Evolutionary conservation across 2,329 filamentous ascomycete genomes (phyloP).

Genomic region (Paraphaeosphaeria sporulosa): DNA sequence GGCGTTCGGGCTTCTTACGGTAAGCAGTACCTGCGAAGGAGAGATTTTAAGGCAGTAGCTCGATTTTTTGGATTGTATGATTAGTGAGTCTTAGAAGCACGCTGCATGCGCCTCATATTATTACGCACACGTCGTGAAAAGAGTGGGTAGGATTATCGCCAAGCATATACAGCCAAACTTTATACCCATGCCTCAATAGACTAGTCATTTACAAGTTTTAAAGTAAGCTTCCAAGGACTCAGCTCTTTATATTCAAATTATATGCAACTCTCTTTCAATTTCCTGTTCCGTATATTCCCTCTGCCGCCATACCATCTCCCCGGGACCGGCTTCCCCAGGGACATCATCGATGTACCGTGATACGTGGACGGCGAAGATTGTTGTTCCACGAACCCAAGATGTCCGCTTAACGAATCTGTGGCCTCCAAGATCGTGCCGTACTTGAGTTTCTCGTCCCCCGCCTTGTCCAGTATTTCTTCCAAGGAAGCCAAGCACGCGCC

Average conservation of each 20-base stretch:
- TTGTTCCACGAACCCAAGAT: neutral
- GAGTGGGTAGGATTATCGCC: neutral
- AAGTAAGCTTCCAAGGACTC: neutral
- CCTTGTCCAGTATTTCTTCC: constrained; percentile 13
- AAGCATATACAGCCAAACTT: neutral
- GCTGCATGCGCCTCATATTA: neutral
- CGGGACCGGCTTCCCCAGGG: too few relatives aligned
- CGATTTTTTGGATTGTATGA: too few relatives aligned
- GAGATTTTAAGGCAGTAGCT: too few relatives aligned
- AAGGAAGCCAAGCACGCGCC: constrained; percentile 6
- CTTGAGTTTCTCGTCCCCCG: constrained; percentile 11
- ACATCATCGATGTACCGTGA: too few relatives aligned
- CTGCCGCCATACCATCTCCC: too few relatives aligned
- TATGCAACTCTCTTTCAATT: too few relatives aligned
- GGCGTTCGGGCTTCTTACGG: too few relatives aligned
- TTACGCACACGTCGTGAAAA: neutral
- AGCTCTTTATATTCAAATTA: constrained; percentile 7
- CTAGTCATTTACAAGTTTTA: neutral
- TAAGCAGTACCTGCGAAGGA: too few relatives aligned
- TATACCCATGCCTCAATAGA: neutral
- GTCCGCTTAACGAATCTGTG: neutral
- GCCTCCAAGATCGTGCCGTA: neutral
- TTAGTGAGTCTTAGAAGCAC: too few relatives aligned
- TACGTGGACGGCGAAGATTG: too few relatives aligned
- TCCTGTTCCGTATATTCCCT: too few relatives aligned